Conservation (phyloP, 2,329 filamentous ascomycete species). For the Colletotrichum caudatum region DNA sequence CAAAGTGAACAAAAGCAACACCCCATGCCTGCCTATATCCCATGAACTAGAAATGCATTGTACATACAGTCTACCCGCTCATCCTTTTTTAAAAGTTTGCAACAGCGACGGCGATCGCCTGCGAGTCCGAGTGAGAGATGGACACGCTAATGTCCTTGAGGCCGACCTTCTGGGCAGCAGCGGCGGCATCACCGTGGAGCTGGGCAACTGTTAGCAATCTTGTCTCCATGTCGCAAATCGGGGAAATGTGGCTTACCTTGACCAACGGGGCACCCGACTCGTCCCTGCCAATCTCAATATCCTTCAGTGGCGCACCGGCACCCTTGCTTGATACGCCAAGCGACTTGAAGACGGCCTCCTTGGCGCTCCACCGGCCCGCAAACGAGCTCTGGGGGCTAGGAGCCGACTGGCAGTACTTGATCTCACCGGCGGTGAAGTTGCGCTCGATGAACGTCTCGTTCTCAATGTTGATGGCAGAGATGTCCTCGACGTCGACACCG, state of each 20-base stretch:
- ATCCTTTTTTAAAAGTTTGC: slow-evolving; percentile 73
- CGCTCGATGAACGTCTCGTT: slow-evolving; percentile 95
- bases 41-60: slow-evolving; percentile 40
- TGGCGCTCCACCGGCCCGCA: slow-evolving; percentile 95
- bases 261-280: slow-evolving; percentile 87
- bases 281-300: slow-evolving; percentile 91
- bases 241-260: slow-evolving; percentile 72
- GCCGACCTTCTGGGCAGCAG: slow-evolving; percentile 85
- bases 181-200: slow-evolving; percentile 87
- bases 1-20: slow-evolving; percentile 39
- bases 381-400: slow-evolving; percentile 89
- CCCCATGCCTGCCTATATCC: slow-evolving; percentile 42
- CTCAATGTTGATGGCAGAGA: slow-evolving; percentile 87
- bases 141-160: slow-evolving; percentile 92
- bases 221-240: too few relatives aligned
- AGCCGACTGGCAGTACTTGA: slow-evolving; percentile 85
- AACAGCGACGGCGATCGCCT: slow-evolving; percentile 94
- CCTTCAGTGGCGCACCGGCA: slow-evolving; percentile 88
- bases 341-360: slow-evolving; percentile 99
- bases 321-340: slow-evolving; percentile 89
- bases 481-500: slow-evolving; percentile 93
- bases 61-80: slow-evolving; percentile 32
- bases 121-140: slow-evolving; percentile 94
- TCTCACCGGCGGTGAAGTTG: slow-evolving; percentile 90
- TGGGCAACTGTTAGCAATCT: slow-evolving; percentile 61